A percentile compares a stretch with the other conserved stretches of the same genome.
Evolutionary conservation across 1,284 basidiomycete species (phyloP).

Genomic region (Pterulicium gracile): DNA sequence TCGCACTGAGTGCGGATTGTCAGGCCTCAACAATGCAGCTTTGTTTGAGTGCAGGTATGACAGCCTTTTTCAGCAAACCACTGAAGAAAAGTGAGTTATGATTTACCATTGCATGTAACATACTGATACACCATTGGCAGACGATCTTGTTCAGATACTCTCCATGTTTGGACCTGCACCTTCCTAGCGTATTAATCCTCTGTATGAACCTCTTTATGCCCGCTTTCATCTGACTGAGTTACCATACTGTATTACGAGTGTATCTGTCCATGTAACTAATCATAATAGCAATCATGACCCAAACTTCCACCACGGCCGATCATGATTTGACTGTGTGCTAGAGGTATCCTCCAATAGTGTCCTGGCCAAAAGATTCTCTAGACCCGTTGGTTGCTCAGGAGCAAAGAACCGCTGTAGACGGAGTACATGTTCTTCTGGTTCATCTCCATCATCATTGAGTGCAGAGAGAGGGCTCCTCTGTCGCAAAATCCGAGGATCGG

Average conservation of each 20-base stretch:
- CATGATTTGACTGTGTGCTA: not conserved
- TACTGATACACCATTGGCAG: constrained; percentile 16
- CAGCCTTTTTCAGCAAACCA: constrained; percentile 61
- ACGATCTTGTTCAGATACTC: constrained; percentile 32
- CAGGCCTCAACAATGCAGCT: constrained; percentile 66
- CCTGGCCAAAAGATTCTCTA: not conserved
- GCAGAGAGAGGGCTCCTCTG: not conserved
- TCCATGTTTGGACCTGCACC: constrained; percentile 32
- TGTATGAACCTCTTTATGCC: not conserved
- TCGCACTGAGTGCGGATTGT: constrained; percentile 61
- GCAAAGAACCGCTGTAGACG: not conserved
- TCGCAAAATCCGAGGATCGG: not conserved
- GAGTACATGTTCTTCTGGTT: not conserved
- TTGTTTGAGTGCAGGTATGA: constrained; percentile 65
- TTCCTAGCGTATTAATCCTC: not conserved
- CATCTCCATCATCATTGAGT: not conserved
- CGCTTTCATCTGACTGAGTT: not conserved
- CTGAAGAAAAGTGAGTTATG: constrained; percentile 41
- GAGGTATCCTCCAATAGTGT: not conserved
- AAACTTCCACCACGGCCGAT: not conserved
- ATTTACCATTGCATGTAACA: not conserved
- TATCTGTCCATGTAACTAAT: not conserved
- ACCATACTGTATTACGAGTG: not conserved
- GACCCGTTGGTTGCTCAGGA: not conserved
- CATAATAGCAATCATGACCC: not conserved